Evolutionary conservation across 2,329 filamentous ascomycete species (phyloP), one percentile per base, ranked within the genome.

Genomic region (Cladosporium sp.): DNA sequence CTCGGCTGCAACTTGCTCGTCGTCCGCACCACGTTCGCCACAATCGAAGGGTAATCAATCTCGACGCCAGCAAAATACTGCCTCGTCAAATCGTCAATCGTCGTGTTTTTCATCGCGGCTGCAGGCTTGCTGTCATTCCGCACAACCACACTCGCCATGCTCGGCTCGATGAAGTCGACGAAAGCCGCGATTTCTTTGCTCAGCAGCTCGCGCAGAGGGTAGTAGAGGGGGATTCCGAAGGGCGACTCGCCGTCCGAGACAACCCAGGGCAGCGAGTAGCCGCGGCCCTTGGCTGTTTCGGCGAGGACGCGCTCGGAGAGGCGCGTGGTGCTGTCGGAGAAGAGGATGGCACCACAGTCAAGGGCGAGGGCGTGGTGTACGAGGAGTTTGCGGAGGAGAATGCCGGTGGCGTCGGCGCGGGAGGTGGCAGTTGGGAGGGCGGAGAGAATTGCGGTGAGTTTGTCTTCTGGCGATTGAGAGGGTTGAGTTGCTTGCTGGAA

Each of bases 21-120:
- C 37, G 94, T 99, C 68, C 92, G 88, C 5, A 97, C 94, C 11
- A 99, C 95, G 76, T 99, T 99, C 35, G 93, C 90, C 70, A 99
- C 93, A 65, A 98, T 92, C 64, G 91, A 92, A 3, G 93, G 91
- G 74, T 96, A 97, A 66, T 90, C 90, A 69, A 88, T 86, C 75
- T 97, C 93, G 18, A 97, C 92, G 49, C 88, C 89, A 70, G 88
- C 86, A 73, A 99, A 97, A 77, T 97, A 99, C 65, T 92, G 89
- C 66, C 84, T 81, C 89, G 98, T 93, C 63, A 99, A 85, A 71
- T 93, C 90, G 74, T 97, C 93, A 72, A 99, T 97, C 55, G 92
- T 96, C 55, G 92, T 85, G 69, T 92, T 89, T 74, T 89, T 91
- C 70, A 65, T 59, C 26, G 46, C 12, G 3, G 64, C 52, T 3